A percentile compares a stretch with the other conserved stretches of the same genome.
Evolutionary conservation across 108 stramenopile genomes (phyloP).

Genomic region (Schizochytrium sp.): DNA sequence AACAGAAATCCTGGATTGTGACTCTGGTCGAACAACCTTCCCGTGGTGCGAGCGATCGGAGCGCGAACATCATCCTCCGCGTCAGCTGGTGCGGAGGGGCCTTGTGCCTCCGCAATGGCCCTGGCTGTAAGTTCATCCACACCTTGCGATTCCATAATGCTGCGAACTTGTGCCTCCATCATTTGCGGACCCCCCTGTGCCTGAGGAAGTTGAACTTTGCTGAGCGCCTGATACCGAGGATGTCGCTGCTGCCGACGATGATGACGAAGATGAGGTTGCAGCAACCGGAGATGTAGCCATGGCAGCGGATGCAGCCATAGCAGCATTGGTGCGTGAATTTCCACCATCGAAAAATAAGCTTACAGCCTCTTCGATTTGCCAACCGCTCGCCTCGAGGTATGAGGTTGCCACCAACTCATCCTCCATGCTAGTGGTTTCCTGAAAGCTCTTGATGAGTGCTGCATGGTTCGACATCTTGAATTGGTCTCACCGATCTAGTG

Average conservation of each 20-base stretch:
- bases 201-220: neutral
- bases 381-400: constrained; percentile 25
- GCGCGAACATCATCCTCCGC: constrained; percentile 42
- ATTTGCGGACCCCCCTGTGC: neutral
- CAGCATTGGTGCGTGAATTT: neutral
- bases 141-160: constrained; percentile 20
- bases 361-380: constrained; percentile 9
- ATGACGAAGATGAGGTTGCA: neutral
- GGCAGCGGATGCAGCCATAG: neutral
- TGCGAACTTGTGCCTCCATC: neutral
- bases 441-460: neutral
- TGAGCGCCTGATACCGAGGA: neutral
- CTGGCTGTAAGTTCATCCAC: neutral
- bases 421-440: constrained; percentile 1
- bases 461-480: neutral
- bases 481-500: too few relatives aligned
- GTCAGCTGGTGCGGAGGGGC: neutral
- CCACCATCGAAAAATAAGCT: constrained; percentile 24
- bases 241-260: neutral
- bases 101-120: constrained; percentile 34
- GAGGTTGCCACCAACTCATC: neutral
- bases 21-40: constrained; percentile 9
- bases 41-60: constrained; percentile 31
- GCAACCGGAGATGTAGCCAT: neutral
- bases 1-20: constrained; percentile 32